These are phyloP conservation scores for Xanthoceras sorbifolium DNA, from an alignment of 345 rosid genomes.

Conservation along the genomic window DNA sequence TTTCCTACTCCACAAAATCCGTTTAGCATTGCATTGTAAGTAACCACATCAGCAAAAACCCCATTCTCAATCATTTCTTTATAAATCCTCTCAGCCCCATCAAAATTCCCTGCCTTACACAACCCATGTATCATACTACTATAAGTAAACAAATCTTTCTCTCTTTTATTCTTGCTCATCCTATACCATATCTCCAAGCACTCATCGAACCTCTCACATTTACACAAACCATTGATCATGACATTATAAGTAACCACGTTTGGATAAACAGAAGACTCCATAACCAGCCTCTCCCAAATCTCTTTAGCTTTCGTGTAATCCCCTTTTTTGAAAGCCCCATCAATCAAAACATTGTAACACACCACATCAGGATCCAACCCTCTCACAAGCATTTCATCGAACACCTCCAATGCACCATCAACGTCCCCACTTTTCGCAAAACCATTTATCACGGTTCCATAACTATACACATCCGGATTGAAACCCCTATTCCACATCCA, in stretches of 20 bases:
- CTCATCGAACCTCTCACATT: constrained; percentile 67
- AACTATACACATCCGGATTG: constrained; percentile 60
- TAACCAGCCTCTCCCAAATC: constrained; percentile 64
- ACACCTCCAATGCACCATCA: constrained; percentile 57
- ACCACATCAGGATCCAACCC: constrained; percentile 56
- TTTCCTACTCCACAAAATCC: constrained; percentile 68
- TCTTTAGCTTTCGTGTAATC: constrained; percentile 54
- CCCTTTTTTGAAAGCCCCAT: constrained; percentile 58
- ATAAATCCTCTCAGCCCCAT: constrained; percentile 66
- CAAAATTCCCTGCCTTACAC: constrained; percentile 62
- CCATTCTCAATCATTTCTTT: constrained; percentile 62
- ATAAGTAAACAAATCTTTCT: constrained; percentile 65
- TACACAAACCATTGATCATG: constrained; percentile 82
- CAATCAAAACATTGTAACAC: constrained; percentile 77
- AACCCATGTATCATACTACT: constrained; percentile 71
- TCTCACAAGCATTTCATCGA: constrained; percentile 78
- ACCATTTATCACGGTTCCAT: constrained; percentile 57
- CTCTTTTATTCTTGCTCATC: constrained; percentile 65
- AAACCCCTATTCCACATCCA: constrained; percentile 62
- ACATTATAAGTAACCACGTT: constrained; percentile 78
- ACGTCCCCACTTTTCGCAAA: constrained; percentile 57
- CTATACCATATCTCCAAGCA: constrained; percentile 75
- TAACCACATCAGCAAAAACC: constrained; percentile 58
- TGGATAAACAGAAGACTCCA: constrained; percentile 56
- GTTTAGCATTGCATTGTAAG: constrained; percentile 74